Base-by-base conservation (phyloP, 2,329 filamentous ascomycete species). In the Alternaria sp. region DNA sequence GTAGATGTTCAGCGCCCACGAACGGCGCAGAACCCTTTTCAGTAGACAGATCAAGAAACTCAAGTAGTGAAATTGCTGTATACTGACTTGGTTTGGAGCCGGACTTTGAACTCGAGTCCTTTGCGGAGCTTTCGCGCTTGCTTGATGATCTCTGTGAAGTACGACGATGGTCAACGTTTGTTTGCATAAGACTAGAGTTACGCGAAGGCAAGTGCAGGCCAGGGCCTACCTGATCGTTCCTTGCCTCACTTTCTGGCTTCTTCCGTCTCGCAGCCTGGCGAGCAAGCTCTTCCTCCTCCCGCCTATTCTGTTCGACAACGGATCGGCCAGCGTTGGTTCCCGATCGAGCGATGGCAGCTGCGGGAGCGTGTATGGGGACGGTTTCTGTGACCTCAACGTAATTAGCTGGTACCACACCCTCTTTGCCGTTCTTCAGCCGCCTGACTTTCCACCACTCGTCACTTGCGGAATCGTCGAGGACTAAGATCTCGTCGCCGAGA, bases 361-460 rank as follows among this genome's bases (percentile, higher is more conserved):
- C 82, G 5, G 86, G 81, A 32, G 82, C 74, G 17, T 85, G 81
- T 25, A 86, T 81, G 9, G 86, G 79, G 23, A 90, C 80, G 12
- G 87, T 87, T 59, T 93, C 93, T 21, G 89, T 94, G 56, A 97
- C 84, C 79, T 99, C 95, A 71, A 99, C 90, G 75, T 98, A 99
- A 81, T 93, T 97, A 83, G 93, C 96, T 13, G 96, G 96, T 9
- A 99, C 94, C 25, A 99, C 96, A 43, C 96, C 96, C 82, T 97
- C 93, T 77, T 93, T 96, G 71, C 93, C 93, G 77, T 93, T 98
- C 83, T 93, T 96, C 67, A 97, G 76, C 36, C 94, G 89, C 63
- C 92, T 89, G 36, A 99, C 93, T 84, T 96, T 93, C 95, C 96
- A 98, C 96, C 96, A 99, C 77, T 99, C 96, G 62, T 97, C 93